Base-by-base conservation (phyloP, 176 grass and related monocot genomes). In the Alopecurus myosuroides region DNA sequence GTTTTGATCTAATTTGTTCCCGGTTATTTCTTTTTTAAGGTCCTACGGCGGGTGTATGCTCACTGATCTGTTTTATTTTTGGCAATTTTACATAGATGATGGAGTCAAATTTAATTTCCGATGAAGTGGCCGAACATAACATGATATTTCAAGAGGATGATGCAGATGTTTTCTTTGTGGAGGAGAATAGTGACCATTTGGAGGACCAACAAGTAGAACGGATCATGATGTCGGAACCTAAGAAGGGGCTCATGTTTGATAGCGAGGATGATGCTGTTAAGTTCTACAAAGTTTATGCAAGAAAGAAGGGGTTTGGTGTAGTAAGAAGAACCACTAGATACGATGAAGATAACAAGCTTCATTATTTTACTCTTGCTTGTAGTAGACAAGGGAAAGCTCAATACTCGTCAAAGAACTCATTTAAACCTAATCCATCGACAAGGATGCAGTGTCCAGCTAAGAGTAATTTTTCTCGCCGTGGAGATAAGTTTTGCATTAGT, bases 381-480 rank as follows among this genome's bases (percentile, higher is more conserved):
- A 62, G 22, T 12, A 78, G 52, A 58, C 76, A 62, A 60, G 76
- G 76, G 12, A 78, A 78, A 36, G 22, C 76, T 22, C 76, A 79
- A 14, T 79, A 22, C 17, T 30, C 77, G 30, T 60, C 76, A 44
- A 61, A 78, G 23, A 36, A 63, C 17, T 22, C 25, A 22, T 79
- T 79, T 26, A 79, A 65, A 4, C 77, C 77, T 2, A 80, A 48
- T 13, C 58, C 41, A 0, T 80, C 77, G 0, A n/a, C 58, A 65
- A 20, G 77, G 39, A 31, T 46, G 39, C 11, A 64, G 1, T 79
- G 77, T 11, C 77, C 57, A 64, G 17, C 56, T 19, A 65, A 80
- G 20, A 15, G 29, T 22, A 65, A 34, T 30, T 48, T 65, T 4
- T 28, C 17, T 64, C 26, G 61, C 8, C 17, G 7, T 63, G 77